Conservation (phyloP, 768 basidiomycete genomes). For the Lanmaoa rubissima region DNA sequence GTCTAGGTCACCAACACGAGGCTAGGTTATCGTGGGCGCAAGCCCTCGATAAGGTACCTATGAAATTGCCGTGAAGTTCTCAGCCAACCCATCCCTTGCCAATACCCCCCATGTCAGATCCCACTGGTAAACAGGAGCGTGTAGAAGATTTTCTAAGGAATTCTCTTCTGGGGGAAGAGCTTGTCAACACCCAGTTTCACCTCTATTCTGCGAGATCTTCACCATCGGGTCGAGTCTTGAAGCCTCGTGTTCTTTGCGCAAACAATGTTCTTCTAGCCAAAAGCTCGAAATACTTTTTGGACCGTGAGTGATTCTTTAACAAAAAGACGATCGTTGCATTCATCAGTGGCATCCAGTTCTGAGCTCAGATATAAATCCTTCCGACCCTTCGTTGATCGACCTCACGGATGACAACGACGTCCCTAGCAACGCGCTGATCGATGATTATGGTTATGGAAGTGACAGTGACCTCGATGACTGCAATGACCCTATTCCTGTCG, state of each 20-base stretch:
- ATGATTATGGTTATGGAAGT: constrained; percentile 32
- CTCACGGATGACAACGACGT: constrained; percentile 14
- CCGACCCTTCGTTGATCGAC: constrained; percentile 12
- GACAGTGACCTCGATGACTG: constrained; percentile 38
- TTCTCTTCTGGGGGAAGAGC: constrained; percentile 27
- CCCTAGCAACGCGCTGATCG: constrained; percentile 2
- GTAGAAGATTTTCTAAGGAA: constrained; percentile 24
- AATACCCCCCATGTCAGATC: constrained; percentile 10
- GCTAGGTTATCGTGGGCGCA: too few species aligned
- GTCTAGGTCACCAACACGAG: not conserved
- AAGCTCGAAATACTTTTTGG: constrained; percentile 30
- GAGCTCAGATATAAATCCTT: constrained; percentile 8
- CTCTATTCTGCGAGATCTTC: constrained; percentile 25
- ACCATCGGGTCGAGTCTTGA: constrained; percentile 4
- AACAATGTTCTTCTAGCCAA: constrained; percentile 28
- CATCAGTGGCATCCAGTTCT: constrained; percentile 8
- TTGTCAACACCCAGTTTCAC: constrained; percentile 33
- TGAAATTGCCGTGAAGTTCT: not conserved
- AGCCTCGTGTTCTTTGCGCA: constrained; percentile 25
- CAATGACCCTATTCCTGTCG: not conserved
- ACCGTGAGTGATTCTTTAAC: constrained; percentile 14
- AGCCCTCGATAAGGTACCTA: too few species aligned
- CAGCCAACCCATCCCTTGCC: not conserved
- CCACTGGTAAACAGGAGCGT: constrained; percentile 4
- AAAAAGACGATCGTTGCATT: not conserved